Base-by-base conservation (phyloP, 2,329 filamentous ascomycete species). In the Ophiostoma ulmi region DNA sequence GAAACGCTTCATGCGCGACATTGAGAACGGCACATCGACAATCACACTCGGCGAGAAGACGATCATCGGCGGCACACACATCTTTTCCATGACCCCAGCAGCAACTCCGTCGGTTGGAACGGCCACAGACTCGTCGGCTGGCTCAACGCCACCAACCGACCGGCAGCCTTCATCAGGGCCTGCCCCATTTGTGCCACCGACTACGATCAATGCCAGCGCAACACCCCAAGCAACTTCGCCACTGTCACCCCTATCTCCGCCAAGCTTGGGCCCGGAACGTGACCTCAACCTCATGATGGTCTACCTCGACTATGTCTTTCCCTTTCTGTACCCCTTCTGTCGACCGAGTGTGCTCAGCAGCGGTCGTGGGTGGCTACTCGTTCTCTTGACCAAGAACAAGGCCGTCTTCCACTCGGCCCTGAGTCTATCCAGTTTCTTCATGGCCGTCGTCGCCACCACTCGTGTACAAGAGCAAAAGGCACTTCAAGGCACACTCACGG, bases 251-350 rank as follows among this genome's bases (percentile, higher is more conserved):
- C n/a, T 31, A 13, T 58, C 52, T 22, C n/a, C 52, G 8, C 52
- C 52, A 5, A 58, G 22, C 20, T 26, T 58, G n/a, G 71, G 73
- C 2, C 52, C 73, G 11, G 77, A 78, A 31, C 68, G 63, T 4
- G 77, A 78, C 20, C 72, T 77, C 10, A 74, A 77, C 75, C 81
- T 84, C 63, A 78, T 85, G 71, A 86, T 87, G 83, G 22, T 71
- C 38, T 90, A 88, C 75, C 80, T 89, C 65, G 87, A 90, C 76
- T 84, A 86, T 73, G 81, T 89, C 26, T 84, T 89, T 72, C 87
- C 88, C 1, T 86, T 88, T 73, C 78, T 89, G 0, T 89, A 87
- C 75, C 88, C 88, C 2, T 86, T 88, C 76, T 90, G 89, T 77
- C 82, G 82, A 2, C 87, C 88, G 0, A 80, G 81, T 2, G 75